Conservation (phyloP, 805 yeast genomes). For the Myxozyma neglecta region DNA sequence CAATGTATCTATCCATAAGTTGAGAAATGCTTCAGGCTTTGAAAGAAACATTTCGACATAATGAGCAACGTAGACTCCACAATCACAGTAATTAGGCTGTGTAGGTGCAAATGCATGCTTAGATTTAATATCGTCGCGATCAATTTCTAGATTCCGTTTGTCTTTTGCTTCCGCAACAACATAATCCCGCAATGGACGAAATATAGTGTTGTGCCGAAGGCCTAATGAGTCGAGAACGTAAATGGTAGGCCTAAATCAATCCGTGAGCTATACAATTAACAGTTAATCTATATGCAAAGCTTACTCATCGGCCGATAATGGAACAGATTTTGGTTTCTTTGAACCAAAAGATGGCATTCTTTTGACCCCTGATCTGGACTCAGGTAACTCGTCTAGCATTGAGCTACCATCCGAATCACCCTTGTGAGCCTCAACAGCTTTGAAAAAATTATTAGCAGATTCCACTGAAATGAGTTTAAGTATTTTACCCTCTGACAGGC, state of each 20-base stretch:
- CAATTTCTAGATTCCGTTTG: slow-evolving; percentile 52
- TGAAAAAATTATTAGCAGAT: slow-evolving; percentile 20
- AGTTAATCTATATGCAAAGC: background rate
- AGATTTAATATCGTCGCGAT: slow-evolving; percentile 49
- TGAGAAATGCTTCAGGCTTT: slow-evolving; percentile 36
- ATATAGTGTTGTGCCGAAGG: slow-evolving; percentile 51
- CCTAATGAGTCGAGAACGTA: slow-evolving; percentile 77
- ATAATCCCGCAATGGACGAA: slow-evolving; percentile 56
- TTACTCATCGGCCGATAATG: slow-evolving; percentile 5
- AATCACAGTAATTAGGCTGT: slow-evolving; percentile 87
- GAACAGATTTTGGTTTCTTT: background rate
- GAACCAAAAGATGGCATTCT: background rate
- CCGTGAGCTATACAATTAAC: background rate
- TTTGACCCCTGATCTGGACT: slow-evolving; percentile 5
- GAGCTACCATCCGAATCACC: background rate
- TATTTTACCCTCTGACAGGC: too few species aligned
- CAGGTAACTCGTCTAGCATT: slow-evolving; percentile 1
- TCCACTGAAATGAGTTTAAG: too few species aligned
- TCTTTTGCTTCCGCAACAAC: slow-evolving; percentile 70
- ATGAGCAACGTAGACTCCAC: slow-evolving; percentile 88
- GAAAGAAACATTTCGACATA: slow-evolving; percentile 46
- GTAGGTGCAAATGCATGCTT: slow-evolving; percentile 64
- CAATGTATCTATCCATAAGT: slow-evolving; percentile 22
- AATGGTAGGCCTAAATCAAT: slow-evolving; percentile 40
- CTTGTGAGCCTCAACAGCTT: background rate